Evolutionary conservation across 495 filamentous ascomycete species (phyloP), one percentile per base, ranked within the genome.

Genomic region (Staphylotrichum longicolle): DNA sequence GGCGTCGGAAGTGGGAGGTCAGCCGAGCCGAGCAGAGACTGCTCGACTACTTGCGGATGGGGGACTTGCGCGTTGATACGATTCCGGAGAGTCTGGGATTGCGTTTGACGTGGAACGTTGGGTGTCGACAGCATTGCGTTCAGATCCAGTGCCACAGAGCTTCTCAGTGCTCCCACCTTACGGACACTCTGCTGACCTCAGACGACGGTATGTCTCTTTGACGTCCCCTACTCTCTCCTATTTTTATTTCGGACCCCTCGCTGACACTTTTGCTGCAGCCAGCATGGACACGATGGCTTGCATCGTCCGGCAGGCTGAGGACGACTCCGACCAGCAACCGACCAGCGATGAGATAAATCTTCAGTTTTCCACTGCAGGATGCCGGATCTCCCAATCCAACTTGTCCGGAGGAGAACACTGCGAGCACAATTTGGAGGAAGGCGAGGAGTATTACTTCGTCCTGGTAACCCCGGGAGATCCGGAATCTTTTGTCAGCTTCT

Each of bases 121-220:
- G 20, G 0, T 27, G 20, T 1, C 20, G 20, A 27, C 20, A 20
- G 5, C 5, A 4, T 20, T 8, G 33, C 7, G 57, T 60, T 7
- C 37, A 60, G 35, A 51, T 60, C 37, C 57, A 60, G 47, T 60
- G 57, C 44, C 57, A 60, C 57, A 49, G 34, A 7, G 46, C 47
- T 12, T 10, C 32, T n/a, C 34, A 20, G 9, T 60, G 57, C 47
- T 12, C 48, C n/a, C 46, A 51, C 20, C 57, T 60, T 2, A 8
- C 37, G 37, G 37, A 52, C 32, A 52, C 27, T 14, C 37, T 60
- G 35, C 44, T 60, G 46, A 41, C 15, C 34, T 35, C 57, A 33
- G 55, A 48, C 5, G 46, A 48, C 46, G 46, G 46, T 48, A 11
- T 15, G 46, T 27, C 30, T 4, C 5, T 7, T 8, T 27, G 10